Percentiles rank a stretch among this genome's conserved stretches.
phyloP scores from a whole-genome alignment of 345 rosid genomes.

The Murraya paniculata region DNA sequence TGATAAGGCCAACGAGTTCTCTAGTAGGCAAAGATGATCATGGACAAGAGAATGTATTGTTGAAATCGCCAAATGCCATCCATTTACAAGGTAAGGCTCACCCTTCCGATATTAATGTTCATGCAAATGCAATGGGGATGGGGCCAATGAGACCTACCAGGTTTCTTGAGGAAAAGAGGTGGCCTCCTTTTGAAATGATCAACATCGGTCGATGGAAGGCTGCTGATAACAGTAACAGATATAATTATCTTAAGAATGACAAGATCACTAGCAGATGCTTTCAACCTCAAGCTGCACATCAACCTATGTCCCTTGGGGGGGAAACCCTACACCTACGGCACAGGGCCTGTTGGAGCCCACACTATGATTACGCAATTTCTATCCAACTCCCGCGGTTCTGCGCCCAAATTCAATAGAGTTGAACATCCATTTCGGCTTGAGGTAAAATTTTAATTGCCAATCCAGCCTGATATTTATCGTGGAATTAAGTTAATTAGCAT shows the following conservation, averaged over 20 bases:
- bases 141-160: slow-evolving; percentile 30
- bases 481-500: not conserved
- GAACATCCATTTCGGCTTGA: slow-evolving; percentile 27
- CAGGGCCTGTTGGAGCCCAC: slow-evolving; percentile 14
- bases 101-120: slow-evolving; percentile 9
- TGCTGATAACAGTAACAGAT: slow-evolving; percentile 4
- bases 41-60: slow-evolving; percentile 9
- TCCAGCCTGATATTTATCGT: no score
- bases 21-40: slow-evolving; percentile 18
- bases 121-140: slow-evolving; percentile 15
- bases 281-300: slow-evolving; percentile 3
- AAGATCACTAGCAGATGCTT: not conserved
- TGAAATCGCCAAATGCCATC: slow-evolving; percentile 4
- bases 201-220: slow-evolving; percentile 30
- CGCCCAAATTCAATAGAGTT: slow-evolving; percentile 12
- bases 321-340: not conserved
- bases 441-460: slow-evolving; percentile 15
- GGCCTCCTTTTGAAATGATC: slow-evolving; percentile 37
- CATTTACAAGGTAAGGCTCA: slow-evolving; percentile 8
- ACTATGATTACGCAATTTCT: slow-evolving; percentile 16
- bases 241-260: not conserved
- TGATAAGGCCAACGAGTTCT: not conserved
- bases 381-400: slow-evolving; percentile 9
- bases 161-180: slow-evolving; percentile 38
- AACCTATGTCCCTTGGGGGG: not conserved